Conservation (phyloP, 805 yeast genomes). For the Monosporozyma aquatica region DNA sequence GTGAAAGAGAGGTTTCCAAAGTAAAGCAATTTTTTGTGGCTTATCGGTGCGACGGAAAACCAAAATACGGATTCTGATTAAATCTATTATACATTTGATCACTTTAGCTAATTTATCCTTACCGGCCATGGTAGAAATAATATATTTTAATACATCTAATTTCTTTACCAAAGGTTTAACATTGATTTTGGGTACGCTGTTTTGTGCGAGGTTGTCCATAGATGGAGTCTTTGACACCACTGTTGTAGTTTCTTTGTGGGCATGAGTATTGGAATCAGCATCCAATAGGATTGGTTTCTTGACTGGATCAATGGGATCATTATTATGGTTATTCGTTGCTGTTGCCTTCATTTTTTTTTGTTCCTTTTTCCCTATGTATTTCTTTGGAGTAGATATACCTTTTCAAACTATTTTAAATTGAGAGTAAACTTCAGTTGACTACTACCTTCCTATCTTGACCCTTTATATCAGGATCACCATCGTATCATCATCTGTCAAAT, state of each 20-base stretch:
- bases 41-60: background rate
- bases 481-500: no score
- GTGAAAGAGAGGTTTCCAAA: background rate
- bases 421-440: no score
- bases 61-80: slow-evolving; percentile 29
- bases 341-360: background rate
- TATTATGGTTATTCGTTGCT: background rate
- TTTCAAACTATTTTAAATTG: no score
- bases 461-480: background rate
- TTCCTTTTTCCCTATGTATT: no score
- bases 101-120: slow-evolving; percentile 65
- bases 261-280: background rate
- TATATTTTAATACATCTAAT: slow-evolving; percentile 5
- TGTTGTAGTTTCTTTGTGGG: background rate
- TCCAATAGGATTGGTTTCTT: background rate
- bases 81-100: slow-evolving; percentile 48
- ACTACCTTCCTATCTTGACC: no score
- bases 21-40: background rate
- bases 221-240: slow-evolving; percentile 2
- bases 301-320: background rate
- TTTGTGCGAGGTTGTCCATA: background rate
- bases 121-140: slow-evolving; percentile 51
- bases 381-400: no score
- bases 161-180: background rate
- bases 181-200: no score